phyloP scores from a whole-genome alignment of 345 rosid species.

The Linum lewisii region DNA sequence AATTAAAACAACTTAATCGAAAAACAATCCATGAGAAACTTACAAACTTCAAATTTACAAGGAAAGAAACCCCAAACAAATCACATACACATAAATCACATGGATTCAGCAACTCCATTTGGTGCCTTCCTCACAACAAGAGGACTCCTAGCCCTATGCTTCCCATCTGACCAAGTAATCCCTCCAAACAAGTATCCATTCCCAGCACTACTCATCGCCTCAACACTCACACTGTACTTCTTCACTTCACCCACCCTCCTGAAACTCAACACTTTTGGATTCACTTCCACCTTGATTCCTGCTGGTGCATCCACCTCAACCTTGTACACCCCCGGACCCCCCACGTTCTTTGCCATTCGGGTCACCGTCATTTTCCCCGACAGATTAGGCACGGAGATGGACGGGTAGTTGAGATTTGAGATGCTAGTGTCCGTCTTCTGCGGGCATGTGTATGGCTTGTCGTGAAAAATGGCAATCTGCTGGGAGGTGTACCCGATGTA shows the following conservation, averaged over 20 bases:
- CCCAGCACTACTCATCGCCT: neutral
- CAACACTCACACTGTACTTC: neutral
- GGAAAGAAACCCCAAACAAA: too few relatives aligned
- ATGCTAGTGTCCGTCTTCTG: neutral
- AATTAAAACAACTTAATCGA: too few relatives aligned
- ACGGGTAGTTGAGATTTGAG: constrained; percentile 14
- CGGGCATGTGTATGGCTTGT: constrained; percentile 9
- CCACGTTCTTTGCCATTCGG: constrained; percentile 16
- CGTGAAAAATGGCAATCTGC: constrained; percentile 3
- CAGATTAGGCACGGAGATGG: constrained; percentile 12
- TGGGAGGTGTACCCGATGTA: constrained; percentile 12
- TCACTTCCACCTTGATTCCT: neutral
- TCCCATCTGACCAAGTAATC: neutral
- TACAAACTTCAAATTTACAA: too few relatives aligned
- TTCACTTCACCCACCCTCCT: neutral
- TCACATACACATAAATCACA: neutral
- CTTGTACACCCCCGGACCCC: neutral
- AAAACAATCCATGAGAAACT: too few relatives aligned
- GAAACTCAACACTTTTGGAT: neutral
- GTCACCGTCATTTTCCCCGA: constrained; percentile 7
- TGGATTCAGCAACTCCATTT: neutral
- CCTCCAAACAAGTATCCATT: neutral
- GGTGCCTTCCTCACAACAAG: neutral
- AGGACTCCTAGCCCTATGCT: neutral
- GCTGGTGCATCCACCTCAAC: neutral